Base-by-base conservation (phyloP, 1,284 basidiomycete genomes). In the Leccinum cinnamomeum region DNA sequence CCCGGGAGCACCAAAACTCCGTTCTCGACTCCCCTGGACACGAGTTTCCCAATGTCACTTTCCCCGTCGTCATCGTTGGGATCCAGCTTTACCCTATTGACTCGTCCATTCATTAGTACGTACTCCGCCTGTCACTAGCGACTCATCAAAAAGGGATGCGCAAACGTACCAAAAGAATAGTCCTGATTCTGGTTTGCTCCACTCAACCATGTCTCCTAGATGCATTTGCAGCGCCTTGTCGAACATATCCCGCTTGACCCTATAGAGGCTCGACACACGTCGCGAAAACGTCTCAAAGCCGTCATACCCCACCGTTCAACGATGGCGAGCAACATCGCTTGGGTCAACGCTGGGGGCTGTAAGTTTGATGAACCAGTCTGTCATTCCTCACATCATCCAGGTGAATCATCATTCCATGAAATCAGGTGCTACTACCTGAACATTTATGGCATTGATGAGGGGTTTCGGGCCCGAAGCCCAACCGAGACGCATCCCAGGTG, bases 1-100 rank as follows among this genome's bases (percentile, higher is more conserved):
- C 91, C 92, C 2, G 94, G 95, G 3, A 97, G 84, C 20, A 91
- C 93, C 25, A 97, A 82, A 5, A 97, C 90, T 20, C 93, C 93
- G 59, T 86, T 86, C 62, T 86, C 84, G 53, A 91, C 79, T 1
- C 92, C 93, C 67, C 88, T 88, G 30, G 84, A 88, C 58, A 83
- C 91, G 54, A 96, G 73, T n/a, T 79, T 75, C 68, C 85, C 84
- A 2, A 90, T 91, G 76, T 97, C 92, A 20, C 82, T 83, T 53
- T 82, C 80, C 39, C 55, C 54, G 28, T 28, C 28, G 12, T 57
- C 84, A 6, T 77, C 76, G 8, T 76, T 72, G 35, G 63, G 64
- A n/a, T 62, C 67, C 50, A 86, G 69, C 71, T 85, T 89, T 76
- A 87, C 87, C 87, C 86, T 88, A 20, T 61, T 56, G 37, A 14